phyloP scores from a whole-genome alignment of 2,329 filamentous ascomycete genomes.

The Chrysoporthe austroafricana region DNA sequence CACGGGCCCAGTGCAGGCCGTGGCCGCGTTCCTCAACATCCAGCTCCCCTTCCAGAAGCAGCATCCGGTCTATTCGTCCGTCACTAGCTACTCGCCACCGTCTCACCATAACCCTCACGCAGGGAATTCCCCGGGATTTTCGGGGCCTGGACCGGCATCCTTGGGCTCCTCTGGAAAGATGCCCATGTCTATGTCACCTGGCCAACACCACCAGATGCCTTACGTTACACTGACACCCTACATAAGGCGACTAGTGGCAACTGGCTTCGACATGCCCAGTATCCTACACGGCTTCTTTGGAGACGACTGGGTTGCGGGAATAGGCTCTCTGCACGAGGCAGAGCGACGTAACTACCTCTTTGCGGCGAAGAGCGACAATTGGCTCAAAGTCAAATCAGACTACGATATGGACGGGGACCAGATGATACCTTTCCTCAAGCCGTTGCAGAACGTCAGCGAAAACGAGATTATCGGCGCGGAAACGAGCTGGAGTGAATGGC shows the following conservation, averaged over 20 bases:
- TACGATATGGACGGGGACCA: conserved; percentile 89
- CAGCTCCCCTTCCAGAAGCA: conserved; percentile 80
- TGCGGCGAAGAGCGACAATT: conserved; percentile 88
- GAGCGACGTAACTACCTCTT: conserved; percentile 95
- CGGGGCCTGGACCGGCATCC: conserved; percentile 24
- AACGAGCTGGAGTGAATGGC: conserved; percentile 88
- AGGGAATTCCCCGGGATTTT: conserved; percentile 40
- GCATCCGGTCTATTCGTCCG: conserved; percentile 49
- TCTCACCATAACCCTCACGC: conserved; percentile 35
- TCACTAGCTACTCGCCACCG: conserved; percentile 40
- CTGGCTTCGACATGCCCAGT: conserved; percentile 83
- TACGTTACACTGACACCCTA: conserved; percentile 80
- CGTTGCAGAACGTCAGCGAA: conserved; percentile 75
- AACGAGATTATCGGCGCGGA: conserved; percentile 84
- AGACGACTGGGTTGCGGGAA: conserved; percentile 82
- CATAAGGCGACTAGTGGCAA: conserved; percentile 85
- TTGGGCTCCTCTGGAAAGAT: conserved; percentile 16
- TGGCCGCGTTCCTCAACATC: conserved; percentile 92
- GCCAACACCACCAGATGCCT: conserved; percentile 31
- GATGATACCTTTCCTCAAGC: conserved; percentile 83
- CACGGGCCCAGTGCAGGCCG: conserved; percentile 78
- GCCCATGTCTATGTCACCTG: conserved; percentile 20
- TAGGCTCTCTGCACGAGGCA: conserved; percentile 82
- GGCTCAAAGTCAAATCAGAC: conserved; percentile 84
- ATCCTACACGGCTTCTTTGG: conserved; percentile 97